These are phyloP conservation scores for Boletellus emodensis DNA, from an alignment of 768 basidiomycete genomes.

Conservation along the genomic window DNA sequence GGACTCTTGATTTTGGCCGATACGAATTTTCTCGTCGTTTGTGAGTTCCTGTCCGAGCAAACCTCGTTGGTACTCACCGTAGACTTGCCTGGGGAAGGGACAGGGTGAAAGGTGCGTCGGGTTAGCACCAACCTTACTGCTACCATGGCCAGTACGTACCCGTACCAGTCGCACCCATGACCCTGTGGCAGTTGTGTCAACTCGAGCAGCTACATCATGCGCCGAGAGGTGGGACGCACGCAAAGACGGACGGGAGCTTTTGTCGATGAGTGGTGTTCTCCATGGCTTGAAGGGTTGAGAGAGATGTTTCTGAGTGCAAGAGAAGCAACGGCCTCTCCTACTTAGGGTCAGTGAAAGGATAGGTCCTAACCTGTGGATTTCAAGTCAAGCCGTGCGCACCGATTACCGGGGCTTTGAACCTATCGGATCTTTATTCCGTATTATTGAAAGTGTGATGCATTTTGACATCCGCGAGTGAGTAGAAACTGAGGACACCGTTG, in stretches of 20 bases:
- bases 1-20: slow-evolving; percentile 9
- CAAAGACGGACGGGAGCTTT: not conserved
- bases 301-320: not conserved
- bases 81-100: not conserved
- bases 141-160: not conserved
- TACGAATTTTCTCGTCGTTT: not conserved
- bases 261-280: not conserved
- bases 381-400: too few relatives aligned
- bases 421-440: too few relatives aligned
- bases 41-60: not conserved
- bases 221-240: not conserved
- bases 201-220: not conserved
- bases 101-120: too few relatives aligned
- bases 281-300: not conserved
- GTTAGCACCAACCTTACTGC: not conserved
- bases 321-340: too few relatives aligned
- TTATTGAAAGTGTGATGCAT: too few relatives aligned
- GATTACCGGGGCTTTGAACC: too few relatives aligned
- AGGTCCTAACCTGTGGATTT: too few relatives aligned
- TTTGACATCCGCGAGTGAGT: too few relatives aligned
- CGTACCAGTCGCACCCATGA: slow-evolving; percentile 8
- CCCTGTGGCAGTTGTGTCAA: not conserved
- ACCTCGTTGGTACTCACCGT: slow-evolving; percentile 1
- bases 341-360: too few relatives aligned
- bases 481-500: too few relatives aligned